Conservation (phyloP, 1,139 yeast species). For the Pichia sp. region DNA sequence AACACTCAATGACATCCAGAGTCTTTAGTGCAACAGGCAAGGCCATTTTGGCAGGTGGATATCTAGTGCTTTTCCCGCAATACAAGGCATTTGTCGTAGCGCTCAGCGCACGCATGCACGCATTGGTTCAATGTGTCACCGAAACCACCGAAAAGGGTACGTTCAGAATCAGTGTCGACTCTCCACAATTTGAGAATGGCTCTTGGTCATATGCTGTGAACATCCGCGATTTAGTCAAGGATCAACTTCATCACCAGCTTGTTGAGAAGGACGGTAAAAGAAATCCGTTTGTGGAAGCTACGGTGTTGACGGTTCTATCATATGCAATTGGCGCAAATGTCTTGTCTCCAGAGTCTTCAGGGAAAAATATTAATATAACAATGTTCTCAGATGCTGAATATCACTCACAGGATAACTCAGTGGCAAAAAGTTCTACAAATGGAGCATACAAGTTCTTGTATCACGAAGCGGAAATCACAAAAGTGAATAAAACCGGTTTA, state of each 20-base stretch:
- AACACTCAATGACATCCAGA: no score
- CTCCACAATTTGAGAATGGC: constrained; percentile 76
- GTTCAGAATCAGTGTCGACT: constrained; percentile 40
- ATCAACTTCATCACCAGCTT: constrained; percentile 3
- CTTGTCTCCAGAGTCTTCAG: constrained; percentile 26
- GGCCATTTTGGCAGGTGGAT: constrained; percentile 92
- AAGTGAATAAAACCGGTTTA: constrained; percentile 88
- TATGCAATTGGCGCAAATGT: constrained; percentile 32
- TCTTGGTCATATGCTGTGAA: constrained; percentile 52
- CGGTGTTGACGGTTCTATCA: constrained; percentile 47
- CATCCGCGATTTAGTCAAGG: not conserved
- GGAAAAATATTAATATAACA: constrained; percentile 37
- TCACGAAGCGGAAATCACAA: constrained; percentile 52
- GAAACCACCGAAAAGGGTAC: constrained; percentile 6
- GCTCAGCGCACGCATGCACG: constrained; percentile 84
- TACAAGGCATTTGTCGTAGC: constrained; percentile 82
- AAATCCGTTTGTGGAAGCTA: constrained; percentile 76
- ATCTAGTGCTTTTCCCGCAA: constrained; percentile 72
- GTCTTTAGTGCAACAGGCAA: constrained; percentile 89
- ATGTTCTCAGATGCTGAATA: constrained; percentile 85
- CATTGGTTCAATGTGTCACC: constrained; percentile 31
- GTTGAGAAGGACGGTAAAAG: constrained; percentile 19
- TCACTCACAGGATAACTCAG: constrained; percentile 63
- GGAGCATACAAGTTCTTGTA: constrained; percentile 43
- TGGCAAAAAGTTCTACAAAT: constrained; percentile 28